Percentiles rank a stretch among this genome's conserved stretches.
Evolutionary conservation across 345 rosid genomes (phyloP).

Genomic region (Ceriops zippeliana): DNA sequence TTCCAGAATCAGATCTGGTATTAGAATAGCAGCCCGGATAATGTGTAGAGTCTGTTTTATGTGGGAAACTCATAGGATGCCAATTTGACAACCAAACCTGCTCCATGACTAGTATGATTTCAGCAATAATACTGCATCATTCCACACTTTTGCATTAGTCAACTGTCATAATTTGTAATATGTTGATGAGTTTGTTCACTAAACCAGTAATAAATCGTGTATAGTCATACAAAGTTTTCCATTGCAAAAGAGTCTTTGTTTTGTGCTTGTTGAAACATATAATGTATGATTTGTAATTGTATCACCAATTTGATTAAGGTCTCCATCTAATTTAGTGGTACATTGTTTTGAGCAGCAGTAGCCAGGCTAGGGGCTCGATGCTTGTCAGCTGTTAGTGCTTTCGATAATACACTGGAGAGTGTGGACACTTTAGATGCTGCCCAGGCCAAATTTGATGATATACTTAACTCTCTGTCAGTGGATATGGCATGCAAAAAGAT

Average conservation of each 20-base stretch:
- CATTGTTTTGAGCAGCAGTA: conserved; percentile 47
- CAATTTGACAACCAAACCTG: not conserved
- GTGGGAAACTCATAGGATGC: not conserved
- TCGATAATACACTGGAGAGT: conserved; percentile 67
- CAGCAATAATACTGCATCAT: not conserved
- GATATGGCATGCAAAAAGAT: conserved; percentile 85
- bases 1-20: too few species aligned
- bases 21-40: too few species aligned
- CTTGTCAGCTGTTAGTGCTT: conserved; percentile 80
- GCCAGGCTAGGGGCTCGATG: conserved; percentile 82
- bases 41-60: too few species aligned
- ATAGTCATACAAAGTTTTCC: too few species aligned
- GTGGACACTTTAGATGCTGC: conserved; percentile 71
- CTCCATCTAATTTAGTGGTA: not conserved
- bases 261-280: not conserved
- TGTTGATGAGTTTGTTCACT: too few species aligned
- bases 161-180: too few species aligned
- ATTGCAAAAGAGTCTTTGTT: not conserved
- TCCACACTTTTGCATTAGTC: not conserved
- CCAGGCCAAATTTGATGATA: conserved; percentile 83
- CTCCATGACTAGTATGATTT: not conserved
- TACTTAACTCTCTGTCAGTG: conserved; percentile 70
- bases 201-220: too few species aligned
- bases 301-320: not conserved
- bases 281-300: not conserved